Evolutionary conservation across 352 stramenopile genomes (phyloP), one percentile per base, ranked within the genome.

Genomic region (Blastocystis sp.): DNA sequence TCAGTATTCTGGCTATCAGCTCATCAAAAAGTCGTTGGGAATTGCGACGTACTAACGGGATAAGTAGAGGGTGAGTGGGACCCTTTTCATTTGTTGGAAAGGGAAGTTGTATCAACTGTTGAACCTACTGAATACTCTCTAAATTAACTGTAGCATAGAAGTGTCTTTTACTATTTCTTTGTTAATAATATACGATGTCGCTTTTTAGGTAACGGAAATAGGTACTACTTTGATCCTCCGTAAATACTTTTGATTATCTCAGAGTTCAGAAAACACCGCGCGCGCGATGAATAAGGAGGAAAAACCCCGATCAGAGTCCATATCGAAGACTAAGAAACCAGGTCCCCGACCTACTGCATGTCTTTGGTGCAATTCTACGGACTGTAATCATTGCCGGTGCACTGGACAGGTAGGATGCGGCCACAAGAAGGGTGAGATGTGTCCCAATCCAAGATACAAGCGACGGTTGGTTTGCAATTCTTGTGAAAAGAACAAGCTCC

Each of bases 351-450:
- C 48, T 15, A 84, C 73, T 33, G 42, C 51, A 24, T 84, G 73
- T 44, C 51, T 84, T 64, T 84, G 73, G 73, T 84, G 73, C 37
- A 56, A 56, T 17, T 37, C 42, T 37, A 84, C 73, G 2, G 73
- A 84, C 27, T 84, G 73, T 64, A 84, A 27, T 19, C 73, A 84
- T 51, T 84, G 73, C 53, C 51, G 73, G 2, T 84, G 73, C 33
- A 69, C 22, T 22, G 73, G 73, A 35, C 73, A 84, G 27, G 68
- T 30, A 17, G 73, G 73, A 44, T 84, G 73, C 35, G 68, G 68
- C 33, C 73, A 84, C 73, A 62, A 64, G 15, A 84, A 84, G 44
- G 73, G 73, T 9, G 73, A 84, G 48, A 84, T 84, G 73, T 84
- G 73, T 40, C 51, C 44, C n/a, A 84, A 84, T 42, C n/a, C 73